These are phyloP conservation scores for Mycena leptocephala DNA, from an alignment of 768 basidiomycete genomes.

Conservation along the genomic window DNA sequence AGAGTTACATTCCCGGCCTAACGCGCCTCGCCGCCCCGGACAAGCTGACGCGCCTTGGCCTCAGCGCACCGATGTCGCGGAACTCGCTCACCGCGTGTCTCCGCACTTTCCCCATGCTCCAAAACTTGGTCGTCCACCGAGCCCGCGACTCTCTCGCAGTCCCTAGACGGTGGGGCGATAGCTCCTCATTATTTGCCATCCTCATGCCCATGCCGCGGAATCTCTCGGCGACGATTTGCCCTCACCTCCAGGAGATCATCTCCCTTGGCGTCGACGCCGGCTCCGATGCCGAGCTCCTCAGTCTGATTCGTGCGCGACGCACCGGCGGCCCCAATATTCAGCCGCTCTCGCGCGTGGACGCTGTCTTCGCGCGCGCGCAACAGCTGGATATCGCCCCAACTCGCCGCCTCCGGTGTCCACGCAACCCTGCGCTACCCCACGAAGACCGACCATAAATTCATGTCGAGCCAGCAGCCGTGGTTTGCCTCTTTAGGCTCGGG, in stretches of 20 bases:
- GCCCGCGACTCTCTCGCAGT: background rate
- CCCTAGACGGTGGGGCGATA: background rate
- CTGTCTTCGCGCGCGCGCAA: background rate
- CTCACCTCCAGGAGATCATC: background rate
- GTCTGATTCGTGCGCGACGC: background rate
- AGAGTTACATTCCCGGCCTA: background rate
- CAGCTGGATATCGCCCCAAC: background rate
- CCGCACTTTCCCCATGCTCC: background rate
- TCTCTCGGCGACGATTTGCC: background rate
- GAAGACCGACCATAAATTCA: background rate
- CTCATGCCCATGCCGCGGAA: background rate
- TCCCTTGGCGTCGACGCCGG: background rate
- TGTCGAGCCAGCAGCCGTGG: too few species aligned
- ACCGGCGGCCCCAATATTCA: background rate
- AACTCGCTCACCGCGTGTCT: background rate
- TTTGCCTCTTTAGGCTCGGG: too few species aligned
- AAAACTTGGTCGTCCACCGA: background rate
- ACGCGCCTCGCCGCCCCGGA: background rate
- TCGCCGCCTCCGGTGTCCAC: background rate
- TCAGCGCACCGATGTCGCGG: background rate
- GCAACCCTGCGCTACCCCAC: too few species aligned
- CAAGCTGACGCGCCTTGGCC: background rate
- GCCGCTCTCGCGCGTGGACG: background rate
- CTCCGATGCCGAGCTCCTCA: background rate
- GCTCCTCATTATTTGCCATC: background rate